Base-by-base conservation (phyloP, 805 yeast genomes). In the Sungouiella thailandica region DNA sequence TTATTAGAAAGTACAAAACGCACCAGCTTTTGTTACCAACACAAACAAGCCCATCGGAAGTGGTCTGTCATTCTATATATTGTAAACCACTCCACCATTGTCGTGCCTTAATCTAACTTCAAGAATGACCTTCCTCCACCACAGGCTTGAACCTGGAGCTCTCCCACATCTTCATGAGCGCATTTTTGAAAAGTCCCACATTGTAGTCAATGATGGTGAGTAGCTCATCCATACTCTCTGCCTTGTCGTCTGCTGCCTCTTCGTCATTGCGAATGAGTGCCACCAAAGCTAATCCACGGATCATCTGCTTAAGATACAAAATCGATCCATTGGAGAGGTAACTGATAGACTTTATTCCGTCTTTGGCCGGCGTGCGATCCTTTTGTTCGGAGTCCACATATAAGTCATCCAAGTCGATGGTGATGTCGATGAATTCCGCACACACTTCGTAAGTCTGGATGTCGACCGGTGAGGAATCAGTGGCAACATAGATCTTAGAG, bases 401-500 rank as follows among this genome's bases (percentile, higher is more conserved):
- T 28, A 83, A 56, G 32, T 83, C 83, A 47, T 86, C 89, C 43
- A 93, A 62, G 52, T 93, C 97, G 17, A 88, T 81, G 3, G 96
- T 81, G 11, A 90, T 93, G 57, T 93, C 97, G 29, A 93, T 90
- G 52, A 93, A 93, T 52, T 93, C 97, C 0, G 97, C 94, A 58
- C 97, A 93, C 2, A 90, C 95, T 56, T 93, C 97, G 55, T 93
- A 93, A 0, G 94, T 85, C 52, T 88, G 95, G 25, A 87, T 83
- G 60, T 90, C 97, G 25, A 90, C 96, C 0, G 97, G 97, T 2
- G 89, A 80, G 0, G 96, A 84, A 57, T 93, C 98, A 0, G 97
- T 90, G 4, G 97, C 96, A 31, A 90, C 88, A 54, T 90, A 93
- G 14, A 93, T 85, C 55, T 93, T 93, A 12, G 96, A 83, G 51